Evolutionary conservation across 108 stramenopile species (phyloP), one percentile per base, ranked within the genome.

Genomic region (Fragilaria crotonensis): DNA sequence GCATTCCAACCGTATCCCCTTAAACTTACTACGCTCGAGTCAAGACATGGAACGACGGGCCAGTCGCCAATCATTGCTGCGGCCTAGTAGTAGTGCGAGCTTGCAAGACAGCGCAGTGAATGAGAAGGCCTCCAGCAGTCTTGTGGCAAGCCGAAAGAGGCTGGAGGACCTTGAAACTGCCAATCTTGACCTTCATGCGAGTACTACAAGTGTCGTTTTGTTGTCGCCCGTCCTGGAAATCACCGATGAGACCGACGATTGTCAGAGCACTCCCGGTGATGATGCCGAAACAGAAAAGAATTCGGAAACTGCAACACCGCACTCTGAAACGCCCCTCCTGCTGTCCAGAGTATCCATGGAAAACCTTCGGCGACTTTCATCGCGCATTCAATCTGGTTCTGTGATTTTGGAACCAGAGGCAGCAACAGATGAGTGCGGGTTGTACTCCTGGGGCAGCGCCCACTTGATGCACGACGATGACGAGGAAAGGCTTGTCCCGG

Each of bases 1-100:
- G 0, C 81, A 80, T 66, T 78, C 79, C 21, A 59, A 70, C 18
- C 77, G 71, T 32, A 64, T 76, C 19, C 85, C 85, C 2, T 44
- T 83, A 44, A 54, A 63, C 3, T 36, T 80, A 45, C 48, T 84
- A 59, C 67, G 57, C 22, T 44, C 33, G 50, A 22, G 46, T 23
- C 60, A 55, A 33, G 58, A 52, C 32, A 45, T 52, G 14, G 45
- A 66, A 52, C 57, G 33, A 25, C 20, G 21, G 29, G 54, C 30
- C 30, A 47, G 30, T 25, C 46, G 32, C 18, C 25, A 25, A 23
- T 25, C 60, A 3, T 25, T 3, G 2, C 28, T 27, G 18, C n/a
- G 18, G 2, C 18, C 19, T 1, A 55, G 14, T 21, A 5, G 0
- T 36, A 23, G 3, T 33, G 31, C 51, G 48, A n/a, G 48, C 14